Base-by-base conservation (phyloP, 2,329 filamentous ascomycete genomes). In the Lasiodiplodia gonubiensis region DNA sequence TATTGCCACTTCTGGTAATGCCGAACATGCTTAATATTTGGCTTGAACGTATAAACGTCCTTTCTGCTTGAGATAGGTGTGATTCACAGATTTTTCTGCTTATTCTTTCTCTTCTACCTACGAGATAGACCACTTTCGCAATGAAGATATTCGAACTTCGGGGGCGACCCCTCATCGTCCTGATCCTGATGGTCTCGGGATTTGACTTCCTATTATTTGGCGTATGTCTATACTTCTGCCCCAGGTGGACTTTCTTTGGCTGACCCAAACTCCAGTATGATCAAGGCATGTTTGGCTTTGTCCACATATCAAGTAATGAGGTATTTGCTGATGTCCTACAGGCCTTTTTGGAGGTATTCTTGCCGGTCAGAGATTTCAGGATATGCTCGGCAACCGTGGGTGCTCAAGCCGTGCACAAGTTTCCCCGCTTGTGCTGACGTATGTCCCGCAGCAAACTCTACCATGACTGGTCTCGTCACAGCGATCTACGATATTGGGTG, bases 401-500 rank as follows among this genome's bases (percentile, higher is more conserved):
- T 63, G 6, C n/a, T 3, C 2, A 10, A 51, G 11, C 76, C 4
- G 14, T 10, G 23, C 10, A 11, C 2, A 6, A 4, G 1, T 12
- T 61, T 33, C 25, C 57, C 57, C 23, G 21, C 25, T 33, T 30
- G 10, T 51, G 59, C 46, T 63, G 46, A 63, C 27, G 25, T 16
- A 80, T 67, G 18, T 46, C 75, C 75, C 42, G 68, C 76, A 1
- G 73, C 70, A 30, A 74, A 76, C 39, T 79, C 74, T 70, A 80
- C 76, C 64, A 76, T 75, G 66, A 70, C 81, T 70, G 72, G 77
- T 16, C 86, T 84, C 0, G 83, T 87, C 14, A 86, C 84, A 0
- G 85, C 86, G 2, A 83, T 87, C 64, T 88, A 88, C 73, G 85
- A 88, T 69, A 80, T 89, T 33, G 86, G 86, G 7, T 88, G 86